A percentile compares a stretch with the other conserved stretches of the same genome.
Conservation (phyloP, 768 basidiomycete genomes). For the Holtermanniella nyarrowii region DNA sequence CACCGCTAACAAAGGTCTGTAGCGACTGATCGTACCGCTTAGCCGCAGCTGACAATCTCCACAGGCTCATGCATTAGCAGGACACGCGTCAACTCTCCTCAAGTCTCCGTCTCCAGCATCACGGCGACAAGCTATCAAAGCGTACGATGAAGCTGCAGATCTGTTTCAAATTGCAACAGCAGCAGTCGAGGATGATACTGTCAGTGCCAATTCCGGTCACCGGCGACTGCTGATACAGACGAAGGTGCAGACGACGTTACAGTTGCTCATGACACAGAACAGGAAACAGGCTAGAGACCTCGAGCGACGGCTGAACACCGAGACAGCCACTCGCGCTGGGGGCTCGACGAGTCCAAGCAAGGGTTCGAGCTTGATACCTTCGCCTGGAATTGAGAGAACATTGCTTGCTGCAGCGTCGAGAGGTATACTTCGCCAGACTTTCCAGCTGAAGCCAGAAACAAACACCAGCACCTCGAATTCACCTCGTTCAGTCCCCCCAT, state of each 20-base stretch:
- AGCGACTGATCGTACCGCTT: background rate
- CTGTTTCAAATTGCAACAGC: conserved; percentile 11
- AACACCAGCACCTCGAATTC: background rate
- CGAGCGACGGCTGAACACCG: conserved; percentile 17
- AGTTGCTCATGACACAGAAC: conserved; percentile 31
- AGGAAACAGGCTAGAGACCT: conserved; percentile 30
- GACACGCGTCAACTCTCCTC: conserved; percentile 20
- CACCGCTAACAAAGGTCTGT: background rate
- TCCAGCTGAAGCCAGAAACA: background rate
- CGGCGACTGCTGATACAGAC: background rate
- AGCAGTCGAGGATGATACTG: background rate
- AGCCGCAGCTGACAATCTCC: background rate
- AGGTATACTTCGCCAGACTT: background rate
- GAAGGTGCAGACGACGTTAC: conserved; percentile 22
- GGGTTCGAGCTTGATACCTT: background rate
- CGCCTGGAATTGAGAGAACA: background rate
- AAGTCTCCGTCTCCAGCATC: conserved; percentile 1
- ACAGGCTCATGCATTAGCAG: conserved; percentile 29
- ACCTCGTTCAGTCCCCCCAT: conserved; percentile 5
- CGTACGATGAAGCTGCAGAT: conserved; percentile 23
- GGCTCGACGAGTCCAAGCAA: conserved; percentile 2
- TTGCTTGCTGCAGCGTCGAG: too few species aligned
- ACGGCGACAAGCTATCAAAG: conserved; percentile 12
- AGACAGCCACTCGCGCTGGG: background rate
- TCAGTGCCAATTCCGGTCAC: background rate